Evolutionary conservation across 345 rosid species (phyloP).

Genomic region (Lepidium africanum): DNA sequence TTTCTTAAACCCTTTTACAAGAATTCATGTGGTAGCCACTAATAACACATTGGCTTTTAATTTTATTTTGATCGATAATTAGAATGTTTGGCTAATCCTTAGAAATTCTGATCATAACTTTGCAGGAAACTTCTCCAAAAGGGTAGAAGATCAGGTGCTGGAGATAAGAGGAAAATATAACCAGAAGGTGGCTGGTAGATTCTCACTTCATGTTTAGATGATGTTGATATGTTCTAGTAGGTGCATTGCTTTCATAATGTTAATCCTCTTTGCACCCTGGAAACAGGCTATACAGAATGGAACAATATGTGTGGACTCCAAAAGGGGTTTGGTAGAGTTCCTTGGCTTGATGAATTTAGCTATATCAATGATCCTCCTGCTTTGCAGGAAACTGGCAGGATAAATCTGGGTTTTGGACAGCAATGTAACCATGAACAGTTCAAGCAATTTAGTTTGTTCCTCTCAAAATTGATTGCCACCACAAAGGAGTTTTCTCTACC

Average conservation of each 20-base stretch:
- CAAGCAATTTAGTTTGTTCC: constrained; percentile 59
- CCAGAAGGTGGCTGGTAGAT: constrained; percentile 83
- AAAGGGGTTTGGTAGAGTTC: constrained; percentile 46
- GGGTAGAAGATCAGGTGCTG: constrained; percentile 28
- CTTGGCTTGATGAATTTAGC: constrained; percentile 54
- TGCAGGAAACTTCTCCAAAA: constrained; percentile 33
- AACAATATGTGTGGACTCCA: constrained; percentile 46
- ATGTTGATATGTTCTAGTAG: constrained; percentile 21
- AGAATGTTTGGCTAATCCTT: constrained; percentile 4
- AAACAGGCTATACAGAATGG: constrained; percentile 40
- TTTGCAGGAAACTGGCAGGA: constrained; percentile 30
- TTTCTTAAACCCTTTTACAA: not conserved
- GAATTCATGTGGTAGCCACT: not conserved
- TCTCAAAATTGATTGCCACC: constrained; percentile 42
- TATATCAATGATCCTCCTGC: constrained; percentile 35
- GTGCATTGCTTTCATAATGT: not conserved
- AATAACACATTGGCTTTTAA: not conserved
- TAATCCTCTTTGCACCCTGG: constrained; percentile 16
- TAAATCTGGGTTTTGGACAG: constrained; percentile 21
- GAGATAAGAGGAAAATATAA: constrained; percentile 29
- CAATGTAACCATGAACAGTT: constrained; percentile 58
- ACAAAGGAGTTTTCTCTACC: constrained; percentile 65
- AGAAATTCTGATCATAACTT: not conserved
- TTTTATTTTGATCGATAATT: not conserved
- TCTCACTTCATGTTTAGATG: constrained; percentile 37